These are phyloP conservation scores for Pseudoneurospora amorphoporcata DNA, from an alignment of 495 filamentous ascomycete species.

Conservation along the genomic window DNA sequence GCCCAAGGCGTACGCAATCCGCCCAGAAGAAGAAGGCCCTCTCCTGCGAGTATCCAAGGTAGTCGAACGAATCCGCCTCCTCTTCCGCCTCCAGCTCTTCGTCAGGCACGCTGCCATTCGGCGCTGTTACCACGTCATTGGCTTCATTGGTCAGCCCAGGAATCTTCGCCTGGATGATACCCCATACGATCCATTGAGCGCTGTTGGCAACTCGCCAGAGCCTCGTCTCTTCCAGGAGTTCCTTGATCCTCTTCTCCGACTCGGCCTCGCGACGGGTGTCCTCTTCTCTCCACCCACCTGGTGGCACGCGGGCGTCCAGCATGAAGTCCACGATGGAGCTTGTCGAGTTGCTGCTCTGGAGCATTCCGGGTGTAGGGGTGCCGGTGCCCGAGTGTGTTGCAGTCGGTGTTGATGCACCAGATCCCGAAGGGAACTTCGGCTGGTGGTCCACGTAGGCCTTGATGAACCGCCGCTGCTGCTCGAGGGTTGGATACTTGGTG, in stretches of 20 bases:
- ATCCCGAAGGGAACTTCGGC: slow-evolving; percentile 37
- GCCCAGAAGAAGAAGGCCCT: slow-evolving; percentile 89
- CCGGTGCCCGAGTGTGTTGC: slow-evolving; percentile 27
- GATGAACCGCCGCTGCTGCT: slow-evolving; percentile 78
- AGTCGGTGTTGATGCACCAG: slow-evolving; percentile 43
- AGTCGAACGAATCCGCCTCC: slow-evolving; percentile 65
- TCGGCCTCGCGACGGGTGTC: slow-evolving; percentile 50
- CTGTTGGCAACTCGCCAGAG: slow-evolving; percentile 82
- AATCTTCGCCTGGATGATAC: slow-evolving; percentile 86
- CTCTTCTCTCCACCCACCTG: slow-evolving; percentile 45
- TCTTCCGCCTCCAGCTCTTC: slow-evolving; percentile 35
- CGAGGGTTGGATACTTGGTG: slow-evolving; percentile 60
- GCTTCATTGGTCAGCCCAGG: slow-evolving; percentile 38
- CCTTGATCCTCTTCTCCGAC: slow-evolving; percentile 51
- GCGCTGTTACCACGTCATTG: slow-evolving; percentile 5
- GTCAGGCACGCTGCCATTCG: slow-evolving; percentile 3
- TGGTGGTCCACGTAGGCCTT: slow-evolving; percentile 76
- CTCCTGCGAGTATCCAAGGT: slow-evolving; percentile 83
- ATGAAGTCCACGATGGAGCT: slow-evolving; percentile 52
- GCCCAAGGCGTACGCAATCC: slow-evolving; percentile 63
- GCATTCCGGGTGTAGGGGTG: slow-evolving; percentile 14
- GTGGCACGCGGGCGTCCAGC: slow-evolving; percentile 57
- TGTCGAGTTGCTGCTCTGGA: slow-evolving; percentile 19
- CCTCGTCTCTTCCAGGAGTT: slow-evolving; percentile 62
- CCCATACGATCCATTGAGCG: slow-evolving; percentile 93